Percentiles rank a stretch among this genome's conserved stretches.
These are phyloP conservation scores for Daldinia vernicosa DNA, from an alignment of 495 filamentous ascomycete genomes.

Conservation along the genomic window DNA sequence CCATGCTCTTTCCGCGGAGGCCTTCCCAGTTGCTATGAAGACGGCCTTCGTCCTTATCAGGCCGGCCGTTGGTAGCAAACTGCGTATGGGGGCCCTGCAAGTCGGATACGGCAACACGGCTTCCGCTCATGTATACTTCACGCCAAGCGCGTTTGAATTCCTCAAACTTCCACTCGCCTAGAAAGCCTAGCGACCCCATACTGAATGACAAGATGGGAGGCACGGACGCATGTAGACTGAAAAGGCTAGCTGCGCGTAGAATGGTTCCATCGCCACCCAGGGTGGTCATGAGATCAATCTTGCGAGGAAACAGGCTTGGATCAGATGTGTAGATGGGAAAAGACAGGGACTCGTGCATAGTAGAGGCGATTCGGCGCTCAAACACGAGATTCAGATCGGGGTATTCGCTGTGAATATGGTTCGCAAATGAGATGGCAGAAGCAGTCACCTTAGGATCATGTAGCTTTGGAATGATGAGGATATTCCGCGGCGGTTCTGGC, in stretches of 20 bases:
- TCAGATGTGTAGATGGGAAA: slow-evolving; percentile 79
- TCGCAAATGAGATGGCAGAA: slow-evolving; percentile 80
- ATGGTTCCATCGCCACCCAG: slow-evolving; percentile 97
- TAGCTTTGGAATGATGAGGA: slow-evolving; percentile 89
- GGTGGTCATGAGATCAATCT: slow-evolving; percentile 86
- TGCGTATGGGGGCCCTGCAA: slow-evolving; percentile 57
- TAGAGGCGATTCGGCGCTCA: slow-evolving; percentile 75
- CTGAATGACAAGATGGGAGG: slow-evolving; percentile 95
- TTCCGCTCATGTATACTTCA: slow-evolving; percentile 92
- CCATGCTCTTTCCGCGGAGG: slow-evolving; percentile 82
- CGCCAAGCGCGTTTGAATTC: slow-evolving; percentile 91
- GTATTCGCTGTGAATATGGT: slow-evolving; percentile 82
- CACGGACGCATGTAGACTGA: slow-evolving; percentile 80
- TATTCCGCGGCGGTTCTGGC: slow-evolving; percentile 87
- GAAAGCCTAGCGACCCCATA: slow-evolving; percentile 94
- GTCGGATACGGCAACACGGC: slow-evolving; percentile 61
- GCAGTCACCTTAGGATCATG: slow-evolving; percentile 73
- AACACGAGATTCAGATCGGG: slow-evolving; percentile 83
- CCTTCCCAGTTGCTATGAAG: slow-evolving; percentile 66
- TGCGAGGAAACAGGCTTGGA: slow-evolving; percentile 61
- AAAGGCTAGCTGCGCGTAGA: slow-evolving; percentile 87
- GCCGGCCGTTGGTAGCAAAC: slow-evolving; percentile 39
- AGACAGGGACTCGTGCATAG: slow-evolving; percentile 75
- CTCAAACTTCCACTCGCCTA: slow-evolving; percentile 94
- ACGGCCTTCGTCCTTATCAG: slow-evolving; percentile 29